Evolutionary conservation across 108 stramenopile species (phyloP).

Genomic region (Poteriospumella lacustris): DNA sequence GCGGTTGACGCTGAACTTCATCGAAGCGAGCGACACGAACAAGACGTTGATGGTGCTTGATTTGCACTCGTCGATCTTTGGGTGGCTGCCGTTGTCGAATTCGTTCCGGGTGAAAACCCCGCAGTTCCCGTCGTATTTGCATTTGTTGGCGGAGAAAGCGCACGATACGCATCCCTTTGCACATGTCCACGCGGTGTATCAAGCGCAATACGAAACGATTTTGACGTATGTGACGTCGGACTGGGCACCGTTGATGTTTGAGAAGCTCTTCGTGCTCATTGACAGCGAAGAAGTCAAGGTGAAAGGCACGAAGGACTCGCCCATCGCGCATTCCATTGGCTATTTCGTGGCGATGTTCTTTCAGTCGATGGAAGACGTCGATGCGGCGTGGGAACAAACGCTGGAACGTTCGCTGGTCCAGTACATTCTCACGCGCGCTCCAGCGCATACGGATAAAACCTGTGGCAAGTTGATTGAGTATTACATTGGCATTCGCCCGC

Average conservation of each 20-base stretch:
- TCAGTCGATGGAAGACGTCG: neutral
- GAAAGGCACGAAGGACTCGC: neutral
- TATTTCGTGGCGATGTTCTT: neutral
- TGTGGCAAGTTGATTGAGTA: slow-evolving; percentile 2
- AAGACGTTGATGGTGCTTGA: neutral
- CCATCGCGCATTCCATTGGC: neutral
- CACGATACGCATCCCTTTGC: too few relatives aligned
- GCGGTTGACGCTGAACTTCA: neutral
- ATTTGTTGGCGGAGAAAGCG: too few relatives aligned
- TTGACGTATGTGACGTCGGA: neutral
- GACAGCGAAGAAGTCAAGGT: neutral
- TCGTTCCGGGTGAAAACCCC: too few relatives aligned
- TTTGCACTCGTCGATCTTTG: neutral
- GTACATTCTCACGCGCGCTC: neutral
- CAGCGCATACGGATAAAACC: slow-evolving; percentile 1
- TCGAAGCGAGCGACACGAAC: neutral
- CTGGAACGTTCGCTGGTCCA: neutral
- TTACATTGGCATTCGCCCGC: neutral
- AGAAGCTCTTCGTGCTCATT: neutral
- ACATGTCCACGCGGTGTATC: too few relatives aligned
- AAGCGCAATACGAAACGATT: neutral
- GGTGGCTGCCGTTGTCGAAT: slow-evolving; percentile 1
- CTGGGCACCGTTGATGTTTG: slow-evolving; percentile 5
- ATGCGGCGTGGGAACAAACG: neutral
- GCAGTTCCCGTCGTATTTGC: too few relatives aligned